phyloP scores from a whole-genome alignment of 345 rosid genomes.

The Syzygium jambos region DNA sequence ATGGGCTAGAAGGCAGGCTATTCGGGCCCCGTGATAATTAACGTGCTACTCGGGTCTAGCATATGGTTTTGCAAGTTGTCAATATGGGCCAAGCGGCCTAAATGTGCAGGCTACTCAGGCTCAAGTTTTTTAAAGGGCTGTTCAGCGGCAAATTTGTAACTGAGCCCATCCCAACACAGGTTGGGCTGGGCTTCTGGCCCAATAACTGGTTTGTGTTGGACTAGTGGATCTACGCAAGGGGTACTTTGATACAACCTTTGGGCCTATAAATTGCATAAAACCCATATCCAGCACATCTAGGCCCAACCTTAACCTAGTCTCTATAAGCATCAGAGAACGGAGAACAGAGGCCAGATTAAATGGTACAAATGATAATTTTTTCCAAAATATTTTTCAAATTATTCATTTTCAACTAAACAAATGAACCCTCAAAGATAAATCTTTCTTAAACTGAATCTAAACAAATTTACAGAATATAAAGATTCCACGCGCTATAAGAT shows the following conservation, averaged over 20 bases:
- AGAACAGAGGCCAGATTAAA: too few relatives aligned
- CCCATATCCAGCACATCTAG: not conserved
- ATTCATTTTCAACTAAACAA: not conserved
- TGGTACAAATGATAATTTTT: not conserved
- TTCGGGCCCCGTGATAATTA: not conserved
- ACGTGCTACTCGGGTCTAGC: not conserved
- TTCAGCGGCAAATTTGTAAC: not conserved
- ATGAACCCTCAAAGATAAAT: not conserved
- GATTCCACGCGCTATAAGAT: not conserved
- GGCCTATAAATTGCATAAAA: not conserved
- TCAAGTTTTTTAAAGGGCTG: not conserved
- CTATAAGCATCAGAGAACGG: not conserved
- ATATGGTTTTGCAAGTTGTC: not conserved
- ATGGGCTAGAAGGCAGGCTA: not conserved
- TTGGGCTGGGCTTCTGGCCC: not conserved
- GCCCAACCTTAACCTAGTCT: not conserved
- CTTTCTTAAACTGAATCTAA: not conserved
- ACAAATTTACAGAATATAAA: not conserved
- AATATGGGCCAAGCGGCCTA: not conserved
- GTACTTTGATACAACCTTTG: not conserved
- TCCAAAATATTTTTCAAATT: accelerated
- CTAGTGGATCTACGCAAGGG: not conserved
- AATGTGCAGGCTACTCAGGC: not conserved
- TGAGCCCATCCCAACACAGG: not conserved
- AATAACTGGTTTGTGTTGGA: not conserved